Conservation (phyloP, 306 rosid genomes). For the Malus sieversii region DNA sequence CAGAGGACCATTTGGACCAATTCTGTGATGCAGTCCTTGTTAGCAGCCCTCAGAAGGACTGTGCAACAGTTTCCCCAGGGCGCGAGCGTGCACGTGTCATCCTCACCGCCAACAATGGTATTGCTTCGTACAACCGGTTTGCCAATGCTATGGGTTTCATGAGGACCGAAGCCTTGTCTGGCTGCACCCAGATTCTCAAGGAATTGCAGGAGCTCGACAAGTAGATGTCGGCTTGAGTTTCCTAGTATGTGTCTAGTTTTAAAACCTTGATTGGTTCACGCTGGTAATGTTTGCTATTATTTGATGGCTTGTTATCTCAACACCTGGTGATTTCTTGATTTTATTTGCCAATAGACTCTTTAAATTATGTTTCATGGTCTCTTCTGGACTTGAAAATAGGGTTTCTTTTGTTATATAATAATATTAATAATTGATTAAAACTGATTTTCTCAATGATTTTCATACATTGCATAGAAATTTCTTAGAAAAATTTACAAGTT, state of each 20-base stretch:
- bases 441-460: background rate
- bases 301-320: slow-evolving; percentile 34
- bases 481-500: too few relatives aligned
- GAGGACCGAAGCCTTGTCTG: slow-evolving; percentile 32
- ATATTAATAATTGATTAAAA: background rate
- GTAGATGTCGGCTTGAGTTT: slow-evolving; percentile 26
- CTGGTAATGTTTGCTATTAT: slow-evolving; percentile 15
- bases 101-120: slow-evolving; percentile 73
- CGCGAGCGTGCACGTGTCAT: slow-evolving; percentile 78
- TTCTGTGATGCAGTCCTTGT: slow-evolving; percentile 61
- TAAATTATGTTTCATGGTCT: slow-evolving; percentile 7
- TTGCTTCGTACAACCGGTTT: slow-evolving; percentile 43
- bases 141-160: slow-evolving; percentile 70
- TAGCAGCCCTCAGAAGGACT: slow-evolving; percentile 49
- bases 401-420: background rate
- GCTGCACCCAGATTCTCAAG: slow-evolving; percentile 56
- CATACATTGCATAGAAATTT: background rate
- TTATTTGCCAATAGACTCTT: slow-evolving; percentile 21
- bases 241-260: slow-evolving; percentile 4
- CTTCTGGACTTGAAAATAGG: background rate
- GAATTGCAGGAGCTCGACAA: slow-evolving; percentile 60
- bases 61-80: slow-evolving; percentile 40
- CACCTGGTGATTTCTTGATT: slow-evolving; percentile 24
- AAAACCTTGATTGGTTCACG: slow-evolving; percentile 9
- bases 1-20: slow-evolving; percentile 60